Conservation (phyloP, 2,329 filamentous ascomycete species). For the Penicillium sp. region DNA sequence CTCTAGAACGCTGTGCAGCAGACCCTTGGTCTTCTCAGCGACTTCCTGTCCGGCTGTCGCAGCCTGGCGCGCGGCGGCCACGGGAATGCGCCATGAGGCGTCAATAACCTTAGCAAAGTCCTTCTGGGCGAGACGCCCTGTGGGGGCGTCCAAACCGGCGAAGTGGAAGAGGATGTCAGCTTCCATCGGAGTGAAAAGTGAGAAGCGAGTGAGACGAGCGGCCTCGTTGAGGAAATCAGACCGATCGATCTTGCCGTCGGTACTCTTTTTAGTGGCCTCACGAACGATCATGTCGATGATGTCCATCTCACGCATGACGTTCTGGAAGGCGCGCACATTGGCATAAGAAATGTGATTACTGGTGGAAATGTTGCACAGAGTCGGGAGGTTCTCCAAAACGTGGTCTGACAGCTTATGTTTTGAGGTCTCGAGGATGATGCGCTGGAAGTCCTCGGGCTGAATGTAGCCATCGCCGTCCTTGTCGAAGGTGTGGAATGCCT, state of each 20-base stretch:
- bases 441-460: slow-evolving; percentile 91
- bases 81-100: slow-evolving; percentile 78
- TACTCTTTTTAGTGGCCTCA: slow-evolving; percentile 78
- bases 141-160: slow-evolving; percentile 85
- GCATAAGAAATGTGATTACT: slow-evolving; percentile 96
- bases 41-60: slow-evolving; percentile 52
- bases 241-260: slow-evolving; percentile 89
- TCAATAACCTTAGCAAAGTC: slow-evolving; percentile 97
- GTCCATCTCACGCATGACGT: slow-evolving; percentile 97
- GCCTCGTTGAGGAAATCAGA: slow-evolving; percentile 95
- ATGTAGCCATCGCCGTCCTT: slow-evolving; percentile 93
- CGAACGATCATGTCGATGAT: slow-evolving; percentile 91
- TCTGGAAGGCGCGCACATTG: slow-evolving; percentile 96
- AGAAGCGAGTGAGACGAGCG: slow-evolving; percentile 86
- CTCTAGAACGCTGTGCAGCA: slow-evolving; percentile 68
- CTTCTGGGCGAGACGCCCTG: slow-evolving; percentile 74
- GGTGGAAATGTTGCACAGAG: slow-evolving; percentile 89
- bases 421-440: slow-evolving; percentile 90
- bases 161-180: slow-evolving; percentile 99
- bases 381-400: slow-evolving; percentile 84
- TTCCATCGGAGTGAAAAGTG: slow-evolving; percentile 97
- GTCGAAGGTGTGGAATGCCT: slow-evolving; percentile 92
- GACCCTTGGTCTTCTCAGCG: slow-evolving; percentile 56
- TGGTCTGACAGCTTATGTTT: slow-evolving; percentile 98
- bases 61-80: slow-evolving; percentile 55